Evolutionary conservation across 768 basidiomycete genomes (phyloP).

Genomic region (Mrakia blollopis): DNA sequence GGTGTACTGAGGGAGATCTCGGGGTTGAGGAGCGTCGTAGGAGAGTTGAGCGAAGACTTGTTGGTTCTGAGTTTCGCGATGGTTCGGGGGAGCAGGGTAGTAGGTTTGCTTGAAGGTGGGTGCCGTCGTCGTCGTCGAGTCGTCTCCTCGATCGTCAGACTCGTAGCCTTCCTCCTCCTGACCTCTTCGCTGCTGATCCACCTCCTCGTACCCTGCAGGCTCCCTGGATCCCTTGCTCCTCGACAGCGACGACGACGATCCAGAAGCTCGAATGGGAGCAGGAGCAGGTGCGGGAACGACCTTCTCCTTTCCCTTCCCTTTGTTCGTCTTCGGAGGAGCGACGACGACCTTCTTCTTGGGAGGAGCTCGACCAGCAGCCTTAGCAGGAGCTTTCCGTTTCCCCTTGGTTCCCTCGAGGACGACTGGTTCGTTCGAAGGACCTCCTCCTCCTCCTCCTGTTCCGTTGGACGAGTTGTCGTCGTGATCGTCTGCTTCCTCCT

Average conservation of each 20-base stretch:
- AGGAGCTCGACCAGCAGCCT: no score
- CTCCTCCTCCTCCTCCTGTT: slow-evolving; percentile 1
- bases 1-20: not conserved
- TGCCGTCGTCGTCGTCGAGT: not conserved
- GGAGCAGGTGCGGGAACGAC: not conserved
- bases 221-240: not conserved
- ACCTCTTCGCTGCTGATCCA: not conserved
- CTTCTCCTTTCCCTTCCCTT: slow-evolving; percentile 4
- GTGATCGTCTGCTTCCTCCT: not conserved
- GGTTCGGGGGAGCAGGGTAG: not conserved
- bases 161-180: not conserved
- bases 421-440: not conserved
- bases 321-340: not conserved
- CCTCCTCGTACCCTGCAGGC: not conserved
- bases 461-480: not conserved
- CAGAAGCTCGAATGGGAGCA: not conserved
- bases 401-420: not conserved
- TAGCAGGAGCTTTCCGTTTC: not conserved
- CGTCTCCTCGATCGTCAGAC: not conserved
- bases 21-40: not conserved
- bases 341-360: not conserved
- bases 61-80: not conserved
- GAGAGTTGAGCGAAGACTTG: not conserved
- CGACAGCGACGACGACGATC: not conserved
- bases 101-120: not conserved